Evolutionary conservation across 306 rosid genomes (phyloP).

Genomic region (Prunus salicina): DNA sequence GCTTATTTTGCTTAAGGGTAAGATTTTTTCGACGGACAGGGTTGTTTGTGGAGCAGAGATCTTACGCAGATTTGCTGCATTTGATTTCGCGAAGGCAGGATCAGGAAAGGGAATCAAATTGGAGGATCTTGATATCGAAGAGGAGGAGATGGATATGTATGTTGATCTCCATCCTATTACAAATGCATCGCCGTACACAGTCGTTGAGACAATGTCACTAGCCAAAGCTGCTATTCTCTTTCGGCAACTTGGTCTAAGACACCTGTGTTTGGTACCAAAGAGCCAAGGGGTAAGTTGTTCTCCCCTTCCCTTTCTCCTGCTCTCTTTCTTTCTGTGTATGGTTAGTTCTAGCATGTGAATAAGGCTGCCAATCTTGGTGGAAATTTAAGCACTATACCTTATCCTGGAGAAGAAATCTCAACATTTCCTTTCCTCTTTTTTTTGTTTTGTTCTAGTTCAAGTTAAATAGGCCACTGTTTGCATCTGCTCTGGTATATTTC

Average conservation of each 20-base stretch:
- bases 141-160: slow-evolving; percentile 79
- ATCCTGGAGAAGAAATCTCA: too few relatives aligned
- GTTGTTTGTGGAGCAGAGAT: slow-evolving; percentile 21
- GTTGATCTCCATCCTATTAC: slow-evolving; percentile 76
- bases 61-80: slow-evolving; percentile 36
- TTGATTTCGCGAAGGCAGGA: slow-evolving; percentile 82
- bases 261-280: slow-evolving; percentile 73
- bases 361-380: too few relatives aligned
- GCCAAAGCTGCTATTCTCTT: slow-evolving; percentile 81
- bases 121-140: slow-evolving; percentile 64
- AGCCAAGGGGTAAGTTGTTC: slow-evolving; percentile 55
- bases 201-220: slow-evolving; percentile 72
- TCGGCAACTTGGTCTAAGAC: slow-evolving; percentile 76
- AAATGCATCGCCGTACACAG: slow-evolving; percentile 68
- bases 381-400: too few relatives aligned
- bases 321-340: neutral
- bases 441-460: neutral
- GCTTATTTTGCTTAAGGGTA: slow-evolving; percentile 72
- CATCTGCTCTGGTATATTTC: too few relatives aligned
- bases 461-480: neutral
- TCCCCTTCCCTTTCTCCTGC: neutral
- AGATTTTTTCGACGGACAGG: slow-evolving; percentile 50
- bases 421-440: neutral
- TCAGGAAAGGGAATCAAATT: slow-evolving; percentile 77
- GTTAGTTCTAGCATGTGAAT: too few relatives aligned